Evolutionary conservation across 257 asterid species (phyloP), one percentile per base, ranked within the genome.

Genomic region (Schizonepeta tenuifolia): DNA sequence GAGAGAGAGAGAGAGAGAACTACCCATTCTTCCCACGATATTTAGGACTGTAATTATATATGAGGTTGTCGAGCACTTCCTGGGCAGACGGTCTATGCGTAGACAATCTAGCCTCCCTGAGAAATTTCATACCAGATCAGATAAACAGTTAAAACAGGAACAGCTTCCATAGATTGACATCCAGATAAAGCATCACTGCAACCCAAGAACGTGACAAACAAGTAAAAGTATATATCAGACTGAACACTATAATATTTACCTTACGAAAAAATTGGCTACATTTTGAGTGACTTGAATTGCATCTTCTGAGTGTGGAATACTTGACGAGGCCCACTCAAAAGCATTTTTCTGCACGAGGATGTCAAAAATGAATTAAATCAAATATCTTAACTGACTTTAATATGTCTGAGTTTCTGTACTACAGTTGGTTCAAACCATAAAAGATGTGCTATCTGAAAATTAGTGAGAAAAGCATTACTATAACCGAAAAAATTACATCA

Each of bases 71-170:
- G 13, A 91, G 96, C 56, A 93, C 91, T 81, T 75, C 67, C 44
- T 76, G 82, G 49, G 88, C 53, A 24, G 88, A 66, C 56, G 98
- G 96, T 63, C 95, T 75, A 81, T 89, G 87, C 79, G 38, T 72
- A 10, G 96, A 89, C 75, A 85, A 86, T 83, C 98, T 84, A 31
- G 97, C 97, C 85, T 91, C 96, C 75, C 98, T 93, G 90, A 75
- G 53, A 50, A 38, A 67, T 73, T 46, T 56, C 20, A 71, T 59
- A 65, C 4, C 44, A 47, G 43, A 20, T 13, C 41, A 20, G 2
- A 36, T 13, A 58, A 54, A 54, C 43, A 71, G 73, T 55, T 61
- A 61, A 15, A 26, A 21, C 35, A 53, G 31, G 58, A 18, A 50
- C 49, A 14, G 13, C 21, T 62, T 61, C 56, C 69, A 63, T 4